These are phyloP conservation scores for Fusarium chaquense DNA, from an alignment of 2,329 filamentous ascomycete genomes.

Conservation along the genomic window DNA sequence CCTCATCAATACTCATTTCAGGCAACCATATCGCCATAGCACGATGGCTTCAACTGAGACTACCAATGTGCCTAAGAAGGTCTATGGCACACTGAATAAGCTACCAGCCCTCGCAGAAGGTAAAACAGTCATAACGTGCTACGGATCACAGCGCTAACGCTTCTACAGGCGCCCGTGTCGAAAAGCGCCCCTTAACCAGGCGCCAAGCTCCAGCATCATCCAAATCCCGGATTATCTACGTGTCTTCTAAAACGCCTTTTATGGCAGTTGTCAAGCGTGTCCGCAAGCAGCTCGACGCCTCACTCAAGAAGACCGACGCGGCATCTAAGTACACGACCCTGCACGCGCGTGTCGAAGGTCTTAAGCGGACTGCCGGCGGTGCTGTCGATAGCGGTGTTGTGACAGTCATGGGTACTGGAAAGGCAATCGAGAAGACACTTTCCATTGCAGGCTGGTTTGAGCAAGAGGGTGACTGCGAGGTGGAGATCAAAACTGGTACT, in stretches of 20 bases:
- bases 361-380: slow-evolving; percentile 52
- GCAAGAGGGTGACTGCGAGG: slow-evolving; percentile 68
- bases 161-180: slow-evolving; percentile 59
- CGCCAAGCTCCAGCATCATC: slow-evolving; percentile 58
- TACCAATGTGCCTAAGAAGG: slow-evolving; percentile 20
- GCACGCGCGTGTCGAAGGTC: slow-evolving; percentile 59
- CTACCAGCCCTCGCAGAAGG: slow-evolving; percentile 53
- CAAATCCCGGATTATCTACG: slow-evolving; percentile 68
- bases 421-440: slow-evolving; percentile 73
- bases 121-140: slow-evolving; percentile 11
- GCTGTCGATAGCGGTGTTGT: slow-evolving; percentile 57
- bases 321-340: slow-evolving; percentile 63
- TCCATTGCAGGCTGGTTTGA: slow-evolving; percentile 74
- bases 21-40: slow-evolving; percentile 25
- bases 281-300: slow-evolving; percentile 70
- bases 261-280: slow-evolving; percentile 75
- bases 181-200: slow-evolving; percentile 61
- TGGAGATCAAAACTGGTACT: slow-evolving; percentile 71
- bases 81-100: slow-evolving; percentile 49
- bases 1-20: slow-evolving; percentile 11
- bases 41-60: slow-evolving; percentile 43
- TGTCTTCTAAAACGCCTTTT: slow-evolving; percentile 74
- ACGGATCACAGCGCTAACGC: slow-evolving; percentile 2
- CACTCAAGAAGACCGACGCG: slow-evolving; percentile 57
- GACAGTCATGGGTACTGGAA: slow-evolving; percentile 72